Evolutionary conservation across 768 basidiomycete genomes (phyloP).

Genomic region (Zangia roseola): DNA sequence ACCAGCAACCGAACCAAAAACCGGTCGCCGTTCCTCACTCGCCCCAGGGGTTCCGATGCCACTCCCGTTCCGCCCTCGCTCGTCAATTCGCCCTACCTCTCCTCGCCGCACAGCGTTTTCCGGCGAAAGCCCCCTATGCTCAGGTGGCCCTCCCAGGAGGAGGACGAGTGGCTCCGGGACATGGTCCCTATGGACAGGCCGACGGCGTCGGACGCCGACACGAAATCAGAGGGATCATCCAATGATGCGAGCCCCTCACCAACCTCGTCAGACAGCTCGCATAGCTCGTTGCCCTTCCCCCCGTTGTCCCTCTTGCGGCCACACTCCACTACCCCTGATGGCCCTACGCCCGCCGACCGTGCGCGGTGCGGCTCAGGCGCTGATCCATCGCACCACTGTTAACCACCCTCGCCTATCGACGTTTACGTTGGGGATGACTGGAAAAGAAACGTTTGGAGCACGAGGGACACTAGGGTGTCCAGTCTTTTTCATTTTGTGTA

Average conservation of each 20-base stretch:
- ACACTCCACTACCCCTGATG: constrained; percentile 18
- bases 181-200: constrained; percentile 45
- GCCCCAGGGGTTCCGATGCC: constrained; percentile 29
- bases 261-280: constrained; percentile 22
- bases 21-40: constrained; percentile 20
- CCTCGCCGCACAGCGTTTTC: constrained; percentile 50
- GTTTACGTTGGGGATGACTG: constrained; percentile 24
- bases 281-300: constrained; percentile 6
- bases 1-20: constrained; percentile 4
- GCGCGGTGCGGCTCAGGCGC: constrained; percentile 7
- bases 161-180: constrained; percentile 64
- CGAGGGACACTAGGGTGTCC: constrained; percentile 13
- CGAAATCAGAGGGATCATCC: constrained; percentile 15
- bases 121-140: constrained; percentile 34
- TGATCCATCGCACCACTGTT: constrained; percentile 16
- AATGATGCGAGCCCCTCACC: constrained; percentile 17
- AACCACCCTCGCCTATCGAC: constrained; percentile 8
- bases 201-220: constrained; percentile 7
- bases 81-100: constrained; percentile 52
- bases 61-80: constrained; percentile 62
- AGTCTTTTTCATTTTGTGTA: constrained; percentile 1
- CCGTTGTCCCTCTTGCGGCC: constrained; percentile 25
- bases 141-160: constrained; percentile 45
- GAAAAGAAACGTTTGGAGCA: constrained; percentile 24
- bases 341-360: constrained; percentile 12